These are phyloP conservation scores for Rhizopus stolonifer DNA, from an alignment of 371 early-diverging fungal genomes.

Conservation along the genomic window DNA sequence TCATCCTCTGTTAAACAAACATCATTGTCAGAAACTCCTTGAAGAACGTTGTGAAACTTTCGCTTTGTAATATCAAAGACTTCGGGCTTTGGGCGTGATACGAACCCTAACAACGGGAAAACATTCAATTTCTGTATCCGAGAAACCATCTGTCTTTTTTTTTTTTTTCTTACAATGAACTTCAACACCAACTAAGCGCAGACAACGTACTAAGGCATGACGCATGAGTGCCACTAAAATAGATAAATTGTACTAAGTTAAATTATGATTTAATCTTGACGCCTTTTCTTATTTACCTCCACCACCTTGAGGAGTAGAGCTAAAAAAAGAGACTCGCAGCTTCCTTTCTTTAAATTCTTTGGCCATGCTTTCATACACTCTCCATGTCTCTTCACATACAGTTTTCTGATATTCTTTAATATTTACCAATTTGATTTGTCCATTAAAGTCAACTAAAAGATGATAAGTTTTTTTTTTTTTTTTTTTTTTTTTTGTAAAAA, in stretches of 20 bases:
- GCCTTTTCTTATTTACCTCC: slow-evolving; percentile 55
- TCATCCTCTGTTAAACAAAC: slow-evolving; percentile 67
- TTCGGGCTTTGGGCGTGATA: slow-evolving; percentile 75
- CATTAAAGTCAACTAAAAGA: slow-evolving; percentile 74
- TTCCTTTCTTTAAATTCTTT: slow-evolving; percentile 49
- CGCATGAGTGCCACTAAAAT: slow-evolving; percentile 83
- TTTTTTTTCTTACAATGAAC: slow-evolving; percentile 55
- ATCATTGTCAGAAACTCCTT: slow-evolving; percentile 72
- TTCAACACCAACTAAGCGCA: slow-evolving; percentile 62
- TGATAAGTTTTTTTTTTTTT: no score
- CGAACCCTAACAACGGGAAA: no score
- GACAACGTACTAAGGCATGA: slow-evolving; percentile 75
- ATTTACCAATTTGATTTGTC: slow-evolving; percentile 61
- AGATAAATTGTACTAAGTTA: neutral
- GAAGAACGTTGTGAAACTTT: slow-evolving; percentile 88
- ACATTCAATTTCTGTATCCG: no score
- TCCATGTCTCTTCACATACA: slow-evolving; percentile 62
- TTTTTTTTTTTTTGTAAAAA: no score
- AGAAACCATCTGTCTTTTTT: no score
- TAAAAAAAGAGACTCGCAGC: slow-evolving; percentile 71
- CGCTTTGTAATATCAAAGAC: slow-evolving; percentile 84
- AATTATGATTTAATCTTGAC: no score
- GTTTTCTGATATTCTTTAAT: slow-evolving; percentile 58
- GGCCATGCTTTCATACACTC: slow-evolving; percentile 51
- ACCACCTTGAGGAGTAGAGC: slow-evolving; percentile 88